phyloP scores from a whole-genome alignment of 2,329 filamentous ascomycete genomes.

The Cladosporium sp. region DNA sequence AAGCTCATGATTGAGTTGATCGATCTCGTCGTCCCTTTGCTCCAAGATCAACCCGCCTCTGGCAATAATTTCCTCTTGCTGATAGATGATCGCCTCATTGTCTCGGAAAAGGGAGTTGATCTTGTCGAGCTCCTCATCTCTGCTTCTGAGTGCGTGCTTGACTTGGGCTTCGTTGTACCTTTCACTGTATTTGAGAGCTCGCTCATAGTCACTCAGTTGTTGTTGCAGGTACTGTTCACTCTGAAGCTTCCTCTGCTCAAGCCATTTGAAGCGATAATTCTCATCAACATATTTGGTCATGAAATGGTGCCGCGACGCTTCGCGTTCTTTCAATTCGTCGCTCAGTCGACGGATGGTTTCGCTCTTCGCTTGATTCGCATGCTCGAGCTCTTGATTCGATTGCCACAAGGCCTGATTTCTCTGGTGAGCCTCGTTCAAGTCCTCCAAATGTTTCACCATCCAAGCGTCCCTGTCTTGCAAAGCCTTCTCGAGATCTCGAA shows the following conservation, averaged over 20 bases:
- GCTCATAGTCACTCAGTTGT: not conserved
- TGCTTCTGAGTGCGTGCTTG: not conserved
- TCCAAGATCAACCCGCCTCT: constrained; percentile 6
- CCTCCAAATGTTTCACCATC: too few species aligned
- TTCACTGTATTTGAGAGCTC: not conserved
- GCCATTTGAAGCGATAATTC: constrained; percentile 11
- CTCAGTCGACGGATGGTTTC: not conserved
- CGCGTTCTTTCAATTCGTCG: constrained; percentile 4
- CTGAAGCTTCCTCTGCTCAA: constrained; percentile 7
- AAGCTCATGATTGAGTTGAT: not conserved
- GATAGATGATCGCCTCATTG: not conserved
- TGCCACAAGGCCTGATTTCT: too few species aligned
- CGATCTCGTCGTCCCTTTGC: constrained; percentile 7
- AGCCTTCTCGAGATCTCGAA: too few species aligned
- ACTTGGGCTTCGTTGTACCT: not conserved
- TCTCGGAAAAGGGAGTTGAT: constrained; percentile 5
- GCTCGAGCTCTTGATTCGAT: constrained; percentile 1
- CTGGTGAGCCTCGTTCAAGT: too few species aligned
- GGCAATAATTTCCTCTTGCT: constrained; percentile 9
- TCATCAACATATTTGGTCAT: constrained; percentile 12
- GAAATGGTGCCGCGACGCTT: constrained; percentile 10
- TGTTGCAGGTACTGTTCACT: constrained; percentile 1
- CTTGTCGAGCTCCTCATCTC: constrained; percentile 7
- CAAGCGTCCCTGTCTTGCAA: too few species aligned
- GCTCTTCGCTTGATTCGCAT: not conserved